These are phyloP conservation scores for Acanthamoeba royreba DNA, from an alignment of 208 protist genomes.

Conservation along the genomic window DNA sequence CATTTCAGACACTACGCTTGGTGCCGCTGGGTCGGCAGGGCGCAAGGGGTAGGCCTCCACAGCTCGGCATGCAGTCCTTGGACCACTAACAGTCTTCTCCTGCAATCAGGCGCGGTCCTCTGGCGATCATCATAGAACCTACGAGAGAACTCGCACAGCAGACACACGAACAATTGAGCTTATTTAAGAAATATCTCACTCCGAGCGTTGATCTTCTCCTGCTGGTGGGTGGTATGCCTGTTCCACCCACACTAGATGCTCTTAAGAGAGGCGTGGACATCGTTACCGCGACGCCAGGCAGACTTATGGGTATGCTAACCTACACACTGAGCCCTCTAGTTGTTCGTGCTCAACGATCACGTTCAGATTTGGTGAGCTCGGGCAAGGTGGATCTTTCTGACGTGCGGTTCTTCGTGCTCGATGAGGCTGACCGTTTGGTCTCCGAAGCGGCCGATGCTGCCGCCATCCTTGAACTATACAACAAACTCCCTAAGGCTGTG, in stretches of 20 bases:
- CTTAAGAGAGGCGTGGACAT: slow-evolving; percentile 69
- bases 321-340: background rate
- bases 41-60: background rate
- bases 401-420: slow-evolving; percentile 78
- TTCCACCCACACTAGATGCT: background rate
- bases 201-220: slow-evolving; percentile 15
- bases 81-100: background rate
- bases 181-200: slow-evolving; percentile 61
- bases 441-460: slow-evolving; percentile 42
- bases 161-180: slow-evolving; percentile 53
- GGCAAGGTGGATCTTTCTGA: slow-evolving; percentile 50
- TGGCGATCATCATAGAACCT: slow-evolving; percentile 74
- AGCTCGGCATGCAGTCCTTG: background rate
- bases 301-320: slow-evolving; percentile 56
- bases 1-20: background rate
- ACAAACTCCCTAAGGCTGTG: slow-evolving; percentile 6
- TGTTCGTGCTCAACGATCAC: background rate
- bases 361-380: slow-evolving; percentile 14
- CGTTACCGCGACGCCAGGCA: slow-evolving; percentile 72
- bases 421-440: slow-evolving; percentile 76
- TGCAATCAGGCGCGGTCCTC: background rate
- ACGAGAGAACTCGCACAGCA: slow-evolving; percentile 73
- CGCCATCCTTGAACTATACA: slow-evolving; percentile 46
- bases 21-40: background rate
- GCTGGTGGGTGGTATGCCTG: slow-evolving; percentile 58